Percentiles rank a stretch among this genome's conserved stretches.
These are phyloP conservation scores for Amanita subjunquillea DNA, from an alignment of 768 basidiomycete genomes.

Conservation along the genomic window DNA sequence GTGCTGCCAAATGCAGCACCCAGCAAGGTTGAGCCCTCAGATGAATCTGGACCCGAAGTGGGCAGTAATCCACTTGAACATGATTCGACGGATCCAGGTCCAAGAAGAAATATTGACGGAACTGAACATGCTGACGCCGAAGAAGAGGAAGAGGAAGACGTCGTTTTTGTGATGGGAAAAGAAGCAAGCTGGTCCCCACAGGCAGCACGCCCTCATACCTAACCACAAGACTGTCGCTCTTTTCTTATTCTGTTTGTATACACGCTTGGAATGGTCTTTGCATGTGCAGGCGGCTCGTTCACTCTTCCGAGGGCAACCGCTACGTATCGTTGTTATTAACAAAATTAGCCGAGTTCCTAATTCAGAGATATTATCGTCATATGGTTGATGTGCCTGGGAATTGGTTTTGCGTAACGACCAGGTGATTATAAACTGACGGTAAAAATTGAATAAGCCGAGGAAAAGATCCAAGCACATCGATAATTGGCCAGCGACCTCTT, in stretches of 20 bases:
- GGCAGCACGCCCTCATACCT: not conserved
- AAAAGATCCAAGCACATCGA: not conserved
- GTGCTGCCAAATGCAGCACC: slow-evolving; percentile 51
- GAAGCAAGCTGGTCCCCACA: slow-evolving; percentile 13
- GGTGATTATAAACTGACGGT: not conserved
- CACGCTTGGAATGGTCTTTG: not conserved
- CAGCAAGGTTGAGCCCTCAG: slow-evolving; percentile 27
- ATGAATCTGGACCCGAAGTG: not conserved
- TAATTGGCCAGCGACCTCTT: not conserved
- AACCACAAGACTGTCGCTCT: not conserved
- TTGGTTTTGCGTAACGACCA: not conserved
- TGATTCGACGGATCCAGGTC: not conserved
- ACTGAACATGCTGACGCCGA: slow-evolving; percentile 27
- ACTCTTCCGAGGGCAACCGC: not conserved
- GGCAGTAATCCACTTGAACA: not conserved
- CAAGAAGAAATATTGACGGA: slow-evolving; percentile 17
- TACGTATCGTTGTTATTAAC: slow-evolving; percentile 1
- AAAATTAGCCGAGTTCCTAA: not conserved
- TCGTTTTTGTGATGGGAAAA: slow-evolving; percentile 61
- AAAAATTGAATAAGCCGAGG: not conserved
- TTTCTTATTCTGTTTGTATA: not conserved
- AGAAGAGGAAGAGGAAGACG: slow-evolving; percentile 60
- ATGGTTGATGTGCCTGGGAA: not conserved
- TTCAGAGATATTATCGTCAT: not conserved
- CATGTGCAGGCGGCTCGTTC: not conserved